Evolutionary conservation across 305 asterid genomes (phyloP).

Genomic region (Fraxinus albicans): DNA sequence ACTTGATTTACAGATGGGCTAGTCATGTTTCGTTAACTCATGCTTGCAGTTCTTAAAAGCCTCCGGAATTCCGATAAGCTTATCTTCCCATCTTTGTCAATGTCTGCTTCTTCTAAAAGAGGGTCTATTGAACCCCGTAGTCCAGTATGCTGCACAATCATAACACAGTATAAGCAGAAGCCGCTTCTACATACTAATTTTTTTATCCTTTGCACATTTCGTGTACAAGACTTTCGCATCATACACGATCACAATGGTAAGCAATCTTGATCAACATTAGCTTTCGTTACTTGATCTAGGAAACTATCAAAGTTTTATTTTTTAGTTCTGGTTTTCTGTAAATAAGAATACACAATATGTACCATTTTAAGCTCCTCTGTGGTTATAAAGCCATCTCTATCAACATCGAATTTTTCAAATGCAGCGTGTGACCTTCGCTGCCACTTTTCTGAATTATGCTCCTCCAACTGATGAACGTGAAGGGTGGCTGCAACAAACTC

Average conservation of each 20-base stretch:
- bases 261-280: background rate
- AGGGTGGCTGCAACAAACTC: slow-evolving; percentile 97
- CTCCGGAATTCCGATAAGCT: slow-evolving; percentile 91
- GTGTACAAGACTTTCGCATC: background rate
- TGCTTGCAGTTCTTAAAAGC: slow-evolving; percentile 89
- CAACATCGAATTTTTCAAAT: slow-evolving; percentile 88
- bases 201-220: background rate
- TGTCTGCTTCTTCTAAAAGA: slow-evolving; percentile 89
- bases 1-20: slow-evolving; percentile 31
- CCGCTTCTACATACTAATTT: background rate
- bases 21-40: slow-evolving; percentile 52
- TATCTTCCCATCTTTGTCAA: slow-evolving; percentile 90
- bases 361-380: slow-evolving; percentile 94
- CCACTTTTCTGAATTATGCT: slow-evolving; percentile 85
- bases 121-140: slow-evolving; percentile 85
- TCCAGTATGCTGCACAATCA: slow-evolving; percentile 67
- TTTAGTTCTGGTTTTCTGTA: background rate
- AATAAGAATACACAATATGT: slow-evolving; percentile 13
- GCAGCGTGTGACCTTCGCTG: slow-evolving; percentile 78
- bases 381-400: slow-evolving; percentile 86
- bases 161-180: background rate
- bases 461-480: slow-evolving; percentile 92
- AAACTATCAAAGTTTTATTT: background rate
- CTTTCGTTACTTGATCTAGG: background rate
- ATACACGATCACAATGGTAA: background rate